Base-by-base conservation (phyloP, 805 yeast genomes). In the Candida ponderosae region DNA sequence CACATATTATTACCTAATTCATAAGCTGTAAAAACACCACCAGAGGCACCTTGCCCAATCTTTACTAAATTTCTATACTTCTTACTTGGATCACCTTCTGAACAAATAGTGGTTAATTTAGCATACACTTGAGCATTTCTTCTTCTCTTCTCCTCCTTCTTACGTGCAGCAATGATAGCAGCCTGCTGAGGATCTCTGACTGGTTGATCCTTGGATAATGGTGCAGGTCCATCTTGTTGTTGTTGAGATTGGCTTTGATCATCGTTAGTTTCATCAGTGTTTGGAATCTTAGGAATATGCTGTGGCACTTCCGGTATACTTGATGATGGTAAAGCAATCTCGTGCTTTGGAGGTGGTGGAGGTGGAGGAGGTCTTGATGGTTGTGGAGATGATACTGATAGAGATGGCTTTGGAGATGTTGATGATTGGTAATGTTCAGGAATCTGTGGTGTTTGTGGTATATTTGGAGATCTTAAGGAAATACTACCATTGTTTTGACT, bases 41-140 rank as follows among this genome's bases (percentile, higher is more conserved):
- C 99, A 14, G 94, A 81, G 0, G 98, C 98, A 53, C 99, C 98
- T 63, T 93, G 98, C 1, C 99, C 99, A 45, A 93, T 81, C 58
- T 90, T 89, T 29, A 74, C 70, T 43, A 90, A 67, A 52, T 78
- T 79, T 32, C 68, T 65, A 59, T 85, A 93, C 34, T 73, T 56
- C 37, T 66, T 66, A 24, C 77, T 74, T 11, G 98, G 98, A 60
- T 93, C 94, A 7, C 89, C 93, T 24, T 75, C 78, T 2, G 87
- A 71, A 52, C 96, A 90, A 34, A 89, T 89, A 29, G 78, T 75
- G 39, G 74, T 68, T 35, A 93, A 66, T 49, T 78, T 82, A 33
- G 76, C 73, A 46, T 85, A 72, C 14, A 85, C 79, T 51, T 83
- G 85, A 35, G 72, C 76, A 47, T 85, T 87, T 50, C 74, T 74